Evolutionary conservation across 768 basidiomycete species (phyloP).

Genomic region (Kwoniella sp.): DNA sequence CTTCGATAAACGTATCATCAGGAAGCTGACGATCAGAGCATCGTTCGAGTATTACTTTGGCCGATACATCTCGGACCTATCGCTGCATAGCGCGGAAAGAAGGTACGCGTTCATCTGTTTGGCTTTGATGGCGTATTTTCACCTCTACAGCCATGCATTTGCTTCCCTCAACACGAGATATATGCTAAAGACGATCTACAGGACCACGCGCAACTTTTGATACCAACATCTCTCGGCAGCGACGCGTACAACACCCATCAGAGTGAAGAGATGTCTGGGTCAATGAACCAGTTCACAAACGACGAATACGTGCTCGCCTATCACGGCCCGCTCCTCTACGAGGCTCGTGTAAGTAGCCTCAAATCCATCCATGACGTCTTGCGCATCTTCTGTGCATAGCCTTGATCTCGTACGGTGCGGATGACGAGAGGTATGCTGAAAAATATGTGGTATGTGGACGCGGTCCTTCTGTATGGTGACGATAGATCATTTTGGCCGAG

Average conservation of each 20-base stretch:
- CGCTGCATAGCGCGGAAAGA: conserved; percentile 5
- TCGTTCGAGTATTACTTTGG: neutral
- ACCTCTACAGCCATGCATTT: neutral
- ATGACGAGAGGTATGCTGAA: conserved; percentile 29
- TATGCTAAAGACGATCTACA: neutral
- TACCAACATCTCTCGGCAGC: neutral
- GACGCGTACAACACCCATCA: neutral
- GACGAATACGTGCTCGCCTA: conserved; percentile 89
- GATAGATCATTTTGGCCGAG: conserved; percentile 67
- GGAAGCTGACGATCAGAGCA: neutral
- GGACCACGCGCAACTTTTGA: conserved; percentile 18
- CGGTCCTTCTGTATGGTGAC: neutral
- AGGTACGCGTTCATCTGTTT: conserved; percentile 22
- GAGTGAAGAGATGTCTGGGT: conserved; percentile 15
- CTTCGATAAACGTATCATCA: neutral
- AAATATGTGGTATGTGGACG: no score
- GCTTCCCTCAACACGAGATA: neutral
- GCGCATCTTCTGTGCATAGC: conserved; percentile 27
- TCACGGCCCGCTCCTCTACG: conserved; percentile 93
- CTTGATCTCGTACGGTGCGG: conserved; percentile 3
- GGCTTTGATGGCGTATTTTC: neutral
- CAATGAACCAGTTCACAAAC: conserved; percentile 46
- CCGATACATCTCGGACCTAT: neutral
- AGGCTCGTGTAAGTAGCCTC: conserved; percentile 68
- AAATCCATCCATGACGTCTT: conserved; percentile 8